Base-by-base conservation (phyloP, 805 yeast species). In the Priceomyces carsonii region DNA sequence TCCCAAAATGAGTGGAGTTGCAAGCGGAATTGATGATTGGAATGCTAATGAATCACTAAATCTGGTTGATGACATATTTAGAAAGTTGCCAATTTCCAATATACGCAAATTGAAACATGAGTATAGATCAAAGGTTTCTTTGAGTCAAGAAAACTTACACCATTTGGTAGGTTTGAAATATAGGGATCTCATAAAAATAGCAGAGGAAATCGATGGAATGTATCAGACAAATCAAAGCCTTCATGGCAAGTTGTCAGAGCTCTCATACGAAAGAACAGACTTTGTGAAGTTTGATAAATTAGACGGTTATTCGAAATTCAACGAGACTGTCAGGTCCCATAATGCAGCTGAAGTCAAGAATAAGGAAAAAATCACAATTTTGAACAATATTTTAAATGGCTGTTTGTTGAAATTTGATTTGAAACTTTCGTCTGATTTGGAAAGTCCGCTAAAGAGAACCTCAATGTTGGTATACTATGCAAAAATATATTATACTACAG, bases 111-210 rank as follows among this genome's bases (percentile, higher is more conserved):
- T 65, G 16, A 57, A 57, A 27, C 38, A 45, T 4, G 55, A 58
- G 15, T 66, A 65, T 39, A 47, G 53, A 22, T 39, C 38, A 6
- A 50, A 49, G 19, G 60, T 58, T n/a, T 40, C 39, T 4, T 31
- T 42, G 9, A 64, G 71, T 37, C 59, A 58, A 38, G 22, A 45
- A 8, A 61, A 66, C 26, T 47, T 68, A 10, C 72, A 67, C 38
- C 35, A 44, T 4, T 51, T 68, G 30, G 73, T 68, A 14, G 69
- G 71, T 5, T 44, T 42, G 19, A 68, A 68, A 35, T 68, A 68
- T 50, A 49, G 74, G 29, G 72, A 67, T 46, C 56, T 68, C 47
- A 66, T 68, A 29, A 53, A 58, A 29, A 66, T 68, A 9, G 69
- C 73, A n/a, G 71, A 67, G 38, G 69, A 64, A 35, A 66, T 68